Base-by-base conservation (phyloP, 371 early-diverging fungal genomes). In the Rhizomucor pusillus region DNA sequence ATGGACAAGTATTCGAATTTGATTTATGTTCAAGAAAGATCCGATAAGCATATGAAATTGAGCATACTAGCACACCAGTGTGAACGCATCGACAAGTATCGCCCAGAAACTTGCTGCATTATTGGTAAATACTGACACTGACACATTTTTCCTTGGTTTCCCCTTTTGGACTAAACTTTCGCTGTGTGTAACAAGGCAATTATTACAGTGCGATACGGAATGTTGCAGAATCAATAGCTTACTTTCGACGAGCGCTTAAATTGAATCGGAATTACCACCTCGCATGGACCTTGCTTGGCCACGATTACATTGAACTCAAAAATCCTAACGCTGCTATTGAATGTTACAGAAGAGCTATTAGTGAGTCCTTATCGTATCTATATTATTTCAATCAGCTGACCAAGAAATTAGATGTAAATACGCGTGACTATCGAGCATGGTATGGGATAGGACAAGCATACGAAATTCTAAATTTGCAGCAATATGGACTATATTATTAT, bases 271-370 rank as follows among this genome's bases (percentile, higher is more conserved):
- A 79, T 50, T 91, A 89, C 63, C 68, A 88, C 34, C 77, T 88
- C 4, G 93, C 92, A 1, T 96, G 95, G 90, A 94, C 92, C 0
- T 76, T 99, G 52, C 76, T 98, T 59, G 99, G 98, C 1, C 97
- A 98, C 64, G 96, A 97, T 65, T 97, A 93, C 57, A 73, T 98
- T 45, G 95, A 98, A 61, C 51, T 92, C 67, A 93, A 92, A 52
- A 91, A 94, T 52, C 81, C 89, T 1, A 79, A 85, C 24, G 90
- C 92, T 10, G 98, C 97, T 2, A 85, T 97, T 4, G 90, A 93
- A 59, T 89, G 93, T 11, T 98, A 96, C 62, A 75, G 93, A 35
- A 71, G 88, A 37, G 96, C 95, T 0, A 73, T 87, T 13, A 86
- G 89, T 86, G 70, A 62, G 62, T 23, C 13, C 33, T 2, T 45